Evolutionary conservation across 2,329 filamentous ascomycete genomes (phyloP), one percentile per base, ranked within the genome.

Genomic region (Pyrenophora graminea): DNA sequence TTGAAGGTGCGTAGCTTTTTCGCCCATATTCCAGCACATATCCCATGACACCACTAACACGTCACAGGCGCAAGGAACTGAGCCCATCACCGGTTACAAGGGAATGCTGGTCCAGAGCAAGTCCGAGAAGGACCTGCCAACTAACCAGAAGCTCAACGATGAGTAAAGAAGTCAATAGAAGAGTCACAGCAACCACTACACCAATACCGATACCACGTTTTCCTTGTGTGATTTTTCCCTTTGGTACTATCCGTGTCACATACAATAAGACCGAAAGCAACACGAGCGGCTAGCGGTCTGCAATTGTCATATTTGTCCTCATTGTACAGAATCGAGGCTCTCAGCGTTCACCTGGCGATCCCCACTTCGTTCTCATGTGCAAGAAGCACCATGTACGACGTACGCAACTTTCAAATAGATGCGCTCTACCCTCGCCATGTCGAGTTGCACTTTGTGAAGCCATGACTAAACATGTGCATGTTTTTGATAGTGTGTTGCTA

Each of bases 1-100:
- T 82, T 97, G 76, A 92, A 86, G 85, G 93, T 96, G 80, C 69
- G 85, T 78, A 49, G 15, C 34, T 34, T 31, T n/a, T 21, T 19
- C 21, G 42, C 45, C 36, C 13, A 30, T 32, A 46, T 55, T 19
- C 40, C 30, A 33, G n/a, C 25, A 15, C 41, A 27, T 15, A 19
- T 37, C 18, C 18, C 13, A 30, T 45, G 21, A 53, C 56, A 42
- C 56, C 43, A 54, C 55, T 58, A 55, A 64, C 50, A 56, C 51
- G 34, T 39, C 25, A 57, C 58, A 74, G 72, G 44, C 61, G 51
- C 70, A 73, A 69, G 68, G 69, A 56, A 60, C 56, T 38, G 72
- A 74, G 59, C 66, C 68, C 45, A 74, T 74, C 51, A 74, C 71
- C 31, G 69, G 68, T 43, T 71, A 70, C 63, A 68, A 70, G 60